Percentiles rank a stretch among this genome's conserved stretches.
These are phyloP conservation scores for rapeseed (Brassica napus) DNA, from an alignment of 345 rosid species.

Conservation along the genomic window Da-Ae NC_063437.1:11900001-11900500, in stretches of 20 bases:
- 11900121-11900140: not conserved
- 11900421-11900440: constrained; percentile 11
- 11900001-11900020: too few species aligned
- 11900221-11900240: not conserved
- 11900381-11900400: not conserved
- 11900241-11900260: constrained; percentile 21
- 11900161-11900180: not conserved
- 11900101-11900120: not conserved
- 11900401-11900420: constrained; percentile 2
- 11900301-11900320: not conserved
- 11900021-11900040: too few species aligned
- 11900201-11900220: not conserved
- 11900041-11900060: not conserved
- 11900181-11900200: not conserved
- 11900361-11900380: constrained; percentile 26
- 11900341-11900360: constrained; percentile 36
- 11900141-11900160: not conserved
- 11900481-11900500: not conserved
- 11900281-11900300: not conserved
- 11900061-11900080: not conserved
- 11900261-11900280: not conserved
- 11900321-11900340: constrained; percentile 23
- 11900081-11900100: not conserved
- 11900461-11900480: not conserved
- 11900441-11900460: not conserved